Percentiles rank a stretch among this genome's conserved stretches.
Conservation (phyloP, 495 filamentous ascomycete species). For the Xylaria nigripes region DNA sequence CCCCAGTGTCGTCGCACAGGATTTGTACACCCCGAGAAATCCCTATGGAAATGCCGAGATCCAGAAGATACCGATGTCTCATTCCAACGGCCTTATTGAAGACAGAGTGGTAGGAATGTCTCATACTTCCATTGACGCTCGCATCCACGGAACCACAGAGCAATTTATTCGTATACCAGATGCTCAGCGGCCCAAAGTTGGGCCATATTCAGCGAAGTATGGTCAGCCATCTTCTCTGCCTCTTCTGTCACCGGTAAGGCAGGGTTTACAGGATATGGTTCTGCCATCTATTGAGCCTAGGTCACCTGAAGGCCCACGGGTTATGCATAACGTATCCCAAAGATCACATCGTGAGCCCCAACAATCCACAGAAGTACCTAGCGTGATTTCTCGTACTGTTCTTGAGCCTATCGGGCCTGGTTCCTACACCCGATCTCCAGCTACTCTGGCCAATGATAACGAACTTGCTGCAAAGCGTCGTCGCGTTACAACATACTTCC, state of each 20-base stretch:
- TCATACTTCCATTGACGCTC: constrained; percentile 1
- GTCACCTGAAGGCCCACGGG: constrained; percentile 14
- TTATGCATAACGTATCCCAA: constrained; percentile 8
- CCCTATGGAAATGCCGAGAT: background rate
- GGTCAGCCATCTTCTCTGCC: constrained; percentile 1
- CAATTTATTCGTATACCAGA: constrained; percentile 15
- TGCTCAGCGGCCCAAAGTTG: constrained; percentile 25
- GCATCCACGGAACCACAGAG: constrained; percentile 3
- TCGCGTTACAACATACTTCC: constrained; percentile 14
- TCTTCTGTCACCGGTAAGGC: constrained; percentile 16
- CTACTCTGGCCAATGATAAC: constrained; percentile 12
- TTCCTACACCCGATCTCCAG: constrained; percentile 15
- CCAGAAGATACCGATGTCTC: constrained; percentile 8
- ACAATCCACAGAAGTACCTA: constrained; percentile 13
- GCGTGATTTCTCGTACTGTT: constrained; percentile 9
- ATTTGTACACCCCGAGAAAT: background rate
- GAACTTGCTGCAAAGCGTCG: constrained; percentile 15
- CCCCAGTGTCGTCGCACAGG: background rate
- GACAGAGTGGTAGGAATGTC: constrained; percentile 1
- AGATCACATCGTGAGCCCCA: constrained; percentile 11
- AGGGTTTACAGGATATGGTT: constrained; percentile 23
- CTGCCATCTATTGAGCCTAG: constrained; percentile 25
- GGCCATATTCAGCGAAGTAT: constrained; percentile 13
- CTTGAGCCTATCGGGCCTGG: constrained; percentile 13
- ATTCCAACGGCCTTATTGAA: constrained; percentile 4